Percentiles rank a stretch among this genome's conserved stretches.
These are phyloP conservation scores for Isoetes engelmannii DNA, from an alignment of 83 land plant species.

Conservation along the genomic window DNA sequence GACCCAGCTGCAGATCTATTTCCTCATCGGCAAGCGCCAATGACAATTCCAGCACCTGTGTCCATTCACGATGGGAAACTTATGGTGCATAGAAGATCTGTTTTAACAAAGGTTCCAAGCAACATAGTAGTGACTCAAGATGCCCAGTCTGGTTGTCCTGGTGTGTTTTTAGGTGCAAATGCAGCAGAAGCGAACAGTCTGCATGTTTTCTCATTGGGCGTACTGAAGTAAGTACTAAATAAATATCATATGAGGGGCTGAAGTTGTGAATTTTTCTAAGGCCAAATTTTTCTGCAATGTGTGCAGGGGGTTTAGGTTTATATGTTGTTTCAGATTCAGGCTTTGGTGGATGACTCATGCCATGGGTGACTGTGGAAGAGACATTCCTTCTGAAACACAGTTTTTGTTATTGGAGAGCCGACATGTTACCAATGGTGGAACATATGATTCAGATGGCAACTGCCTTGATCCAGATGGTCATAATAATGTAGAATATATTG, in stretches of 20 bases:
- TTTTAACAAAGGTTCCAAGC: slow-evolving; percentile 41
- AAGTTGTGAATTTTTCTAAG: too few relatives aligned
- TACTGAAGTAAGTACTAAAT: slow-evolving; percentile 35
- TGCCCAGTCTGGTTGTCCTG: slow-evolving; percentile 27
- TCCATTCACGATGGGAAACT: slow-evolving; percentile 38
- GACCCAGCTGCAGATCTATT: too few relatives aligned
- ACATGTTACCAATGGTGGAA: slow-evolving; percentile 4
- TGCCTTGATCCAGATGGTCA: too few relatives aligned
- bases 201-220: slow-evolving; percentile 53
- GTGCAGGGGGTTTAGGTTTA: slow-evolving; percentile 59
- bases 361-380: slow-evolving; percentile 67
- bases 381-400: slow-evolving; percentile 80
- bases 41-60: slow-evolving; percentile 48
- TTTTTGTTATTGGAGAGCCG: slow-evolving; percentile 65
- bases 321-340: slow-evolving; percentile 78
- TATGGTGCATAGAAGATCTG: slow-evolving; percentile 33
- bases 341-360: slow-evolving; percentile 97
- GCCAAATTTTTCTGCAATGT: not conserved
- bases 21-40: not conserved
- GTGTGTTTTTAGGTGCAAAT: slow-evolving; percentile 40
- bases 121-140: slow-evolving; percentile 50
- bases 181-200: slow-evolving; percentile 40
- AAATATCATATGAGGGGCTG: too few relatives aligned
- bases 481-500: too few relatives aligned
- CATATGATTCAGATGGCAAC: too few relatives aligned